Base-by-base conservation (phyloP, 148 eudicot genomes). In the Polygonum maritimum region DNA sequence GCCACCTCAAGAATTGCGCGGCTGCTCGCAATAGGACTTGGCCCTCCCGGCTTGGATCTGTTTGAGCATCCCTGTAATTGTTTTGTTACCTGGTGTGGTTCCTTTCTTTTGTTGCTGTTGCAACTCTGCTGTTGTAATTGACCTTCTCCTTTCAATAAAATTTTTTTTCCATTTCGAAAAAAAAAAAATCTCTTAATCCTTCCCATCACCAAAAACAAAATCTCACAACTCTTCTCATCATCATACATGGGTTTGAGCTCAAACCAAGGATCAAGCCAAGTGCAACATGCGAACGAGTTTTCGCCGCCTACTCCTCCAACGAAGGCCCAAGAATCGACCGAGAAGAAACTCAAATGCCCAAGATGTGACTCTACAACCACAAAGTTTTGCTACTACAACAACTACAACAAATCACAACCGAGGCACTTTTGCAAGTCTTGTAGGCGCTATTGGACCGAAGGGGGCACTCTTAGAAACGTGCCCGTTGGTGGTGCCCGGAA, bases 401-500 rank as follows among this genome's bases (percentile, higher is more conserved):
- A 93, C 73, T 91, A 93, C 85, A 93, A 93, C 88, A 93, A 86
- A 77, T 87, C 89, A 31, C 98, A 93, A 78, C 98, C 98, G 18
- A 87, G 98, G 70, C 88, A 93, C 76, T 88, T 84, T 33, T 93
- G 98, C 76, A 93, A 93, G 83, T 85, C 92, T 33, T 93, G 98
- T 73, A 0, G 89, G 60, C 60, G 60, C 14, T 54, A 54, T n/a
- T 54, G 60, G 60, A 54, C 60, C 26, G 22, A n/a, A n/a, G 60
- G 60, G 26, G 60, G 60, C 22, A 54, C 60, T 2, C 60, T 54
- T 8, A 21, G 60, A 7, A 54, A 93, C 35, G 92, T 93, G n/a
- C 96, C 96, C 0, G 87, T 91, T 5, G 97, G 98, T 21, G 98
- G 98, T 72, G 97, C 90, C 77, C 87, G 98, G 40, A 93, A 91